Percentiles rank a stretch among this genome's conserved stretches.
phyloP scores from a whole-genome alignment of 495 filamentous ascomycete species.

The Parmelia sp. region DNA sequence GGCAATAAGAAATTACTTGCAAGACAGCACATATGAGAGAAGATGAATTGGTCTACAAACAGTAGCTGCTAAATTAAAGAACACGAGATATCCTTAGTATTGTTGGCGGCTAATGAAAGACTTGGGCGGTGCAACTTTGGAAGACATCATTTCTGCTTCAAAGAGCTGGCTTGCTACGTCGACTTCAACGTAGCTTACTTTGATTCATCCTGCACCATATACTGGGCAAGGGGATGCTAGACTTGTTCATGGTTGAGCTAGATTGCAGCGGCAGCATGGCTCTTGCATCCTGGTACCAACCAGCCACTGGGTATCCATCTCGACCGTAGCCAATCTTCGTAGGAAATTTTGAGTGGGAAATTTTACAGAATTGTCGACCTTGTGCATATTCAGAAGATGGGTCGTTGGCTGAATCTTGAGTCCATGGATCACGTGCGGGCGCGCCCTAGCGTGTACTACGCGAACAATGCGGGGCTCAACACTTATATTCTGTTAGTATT shows the following conservation, averaged over 20 bases:
- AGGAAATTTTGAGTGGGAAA: neutral
- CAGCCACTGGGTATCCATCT: neutral
- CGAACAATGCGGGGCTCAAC: neutral
- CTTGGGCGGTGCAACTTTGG: neutral
- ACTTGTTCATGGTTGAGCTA: neutral
- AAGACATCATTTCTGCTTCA: neutral
- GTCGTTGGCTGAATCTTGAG: too few relatives aligned
- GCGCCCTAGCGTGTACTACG: neutral
- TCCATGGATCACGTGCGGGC: neutral
- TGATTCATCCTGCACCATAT: neutral
- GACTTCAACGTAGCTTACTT: neutral
- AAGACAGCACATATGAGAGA: neutral
- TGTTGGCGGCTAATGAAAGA: constrained; percentile 6
- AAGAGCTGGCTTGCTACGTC: neutral
- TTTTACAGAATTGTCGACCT: too few relatives aligned
- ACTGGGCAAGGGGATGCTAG: neutral
- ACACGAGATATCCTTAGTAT: constrained; percentile 17
- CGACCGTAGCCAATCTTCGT: neutral
- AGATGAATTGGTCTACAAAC: neutral
- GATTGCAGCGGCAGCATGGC: neutral
- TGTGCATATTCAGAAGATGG: too few relatives aligned
- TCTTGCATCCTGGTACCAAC: neutral
- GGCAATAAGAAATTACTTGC: neutral
- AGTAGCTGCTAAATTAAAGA: neutral
- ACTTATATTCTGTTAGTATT: neutral